Conservation (phyloP, 2,329 filamentous ascomycete genomes). For the Colletotrichum navitas region DNA sequence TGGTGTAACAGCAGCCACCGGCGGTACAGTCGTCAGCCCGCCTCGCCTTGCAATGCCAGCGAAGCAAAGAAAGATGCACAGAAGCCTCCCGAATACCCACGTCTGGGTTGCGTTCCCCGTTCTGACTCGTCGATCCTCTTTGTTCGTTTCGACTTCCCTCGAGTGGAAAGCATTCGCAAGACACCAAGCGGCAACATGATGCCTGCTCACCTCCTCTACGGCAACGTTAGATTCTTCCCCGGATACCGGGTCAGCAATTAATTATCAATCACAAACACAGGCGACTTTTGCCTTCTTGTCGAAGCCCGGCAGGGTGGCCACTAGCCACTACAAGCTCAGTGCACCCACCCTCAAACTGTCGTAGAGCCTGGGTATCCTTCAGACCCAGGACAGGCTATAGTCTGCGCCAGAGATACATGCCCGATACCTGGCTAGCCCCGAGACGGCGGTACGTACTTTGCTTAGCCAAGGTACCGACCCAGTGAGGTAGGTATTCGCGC, state of each 20-base stretch:
- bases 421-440: conserved; percentile 13
- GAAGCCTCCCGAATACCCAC: neutral
- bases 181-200: neutral
- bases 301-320: conserved; percentile 32
- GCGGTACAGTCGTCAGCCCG: conserved; percentile 7
- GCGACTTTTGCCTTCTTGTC: conserved; percentile 36
- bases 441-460: neutral
- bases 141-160: conserved; percentile 2
- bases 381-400: conserved; percentile 14
- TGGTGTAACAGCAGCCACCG: neutral
- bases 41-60: conserved; percentile 28
- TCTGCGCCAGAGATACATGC: conserved; percentile 21
- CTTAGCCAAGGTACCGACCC: no score
- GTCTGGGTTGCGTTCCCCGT: neutral
- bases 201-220: conserved; percentile 9
- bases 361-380: conserved; percentile 21
- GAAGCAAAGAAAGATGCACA: conserved; percentile 15
- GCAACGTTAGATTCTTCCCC: conserved; percentile 17
- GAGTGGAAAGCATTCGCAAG: neutral
- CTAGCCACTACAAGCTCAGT: conserved; percentile 34
- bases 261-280: conserved; percentile 31
- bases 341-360: conserved; percentile 17
- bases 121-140: conserved; percentile 13
- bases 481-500: no score
- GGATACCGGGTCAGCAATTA: conserved; percentile 22